phyloP scores from a whole-genome alignment of 2,329 filamentous ascomycete genomes.

The Monosporascus sp. region DNA sequence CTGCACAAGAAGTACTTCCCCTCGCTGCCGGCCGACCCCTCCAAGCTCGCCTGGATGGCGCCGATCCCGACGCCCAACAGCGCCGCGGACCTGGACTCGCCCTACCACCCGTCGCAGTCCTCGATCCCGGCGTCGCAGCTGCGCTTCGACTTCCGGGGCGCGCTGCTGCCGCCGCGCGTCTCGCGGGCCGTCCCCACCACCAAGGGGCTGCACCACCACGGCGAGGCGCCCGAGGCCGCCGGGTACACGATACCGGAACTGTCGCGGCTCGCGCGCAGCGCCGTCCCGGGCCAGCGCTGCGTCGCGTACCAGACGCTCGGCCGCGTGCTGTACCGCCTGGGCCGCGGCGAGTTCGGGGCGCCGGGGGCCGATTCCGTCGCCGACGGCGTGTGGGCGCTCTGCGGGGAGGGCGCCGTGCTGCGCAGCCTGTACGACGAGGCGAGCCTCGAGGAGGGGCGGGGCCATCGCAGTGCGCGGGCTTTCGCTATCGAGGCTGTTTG shows the following conservation, averaged over 20 bases:
- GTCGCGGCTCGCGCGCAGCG: conserved; percentile 71
- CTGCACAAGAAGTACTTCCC: conserved; percentile 95
- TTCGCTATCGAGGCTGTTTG: conserved; percentile 89
- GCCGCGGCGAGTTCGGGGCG: conserved; percentile 65
- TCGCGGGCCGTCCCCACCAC: conserved; percentile 70
- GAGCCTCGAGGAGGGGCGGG: conserved; percentile 53
- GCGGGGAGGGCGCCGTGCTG: conserved; percentile 72
- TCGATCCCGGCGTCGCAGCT: conserved; percentile 70
- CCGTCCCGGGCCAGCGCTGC: conserved; percentile 81
- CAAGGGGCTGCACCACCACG: conserved; percentile 88
- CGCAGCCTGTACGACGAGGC: conserved; percentile 75
- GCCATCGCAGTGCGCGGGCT: conserved; percentile 73
- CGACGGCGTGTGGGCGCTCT: conserved; percentile 74
- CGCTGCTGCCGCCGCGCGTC: conserved; percentile 69
- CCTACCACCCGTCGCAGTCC: conserved; percentile 75
- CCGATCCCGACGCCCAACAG: conserved; percentile 61
- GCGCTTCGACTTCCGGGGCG: conserved; percentile 83
- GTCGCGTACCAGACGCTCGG: conserved; percentile 89
- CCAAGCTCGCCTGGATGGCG: conserved; percentile 85
- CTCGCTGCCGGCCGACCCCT: conserved; percentile 75
- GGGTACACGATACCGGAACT: conserved; percentile 91
- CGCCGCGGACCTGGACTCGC: conserved; percentile 60
- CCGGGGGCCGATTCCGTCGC: conserved; percentile 61
- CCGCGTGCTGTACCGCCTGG: conserved; percentile 76
- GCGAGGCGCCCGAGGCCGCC: conserved; percentile 83